These are phyloP conservation scores for Pontederia crassipes DNA, from an alignment of 176 grass and related monocot genomes.

Conservation along the genomic window DNA sequence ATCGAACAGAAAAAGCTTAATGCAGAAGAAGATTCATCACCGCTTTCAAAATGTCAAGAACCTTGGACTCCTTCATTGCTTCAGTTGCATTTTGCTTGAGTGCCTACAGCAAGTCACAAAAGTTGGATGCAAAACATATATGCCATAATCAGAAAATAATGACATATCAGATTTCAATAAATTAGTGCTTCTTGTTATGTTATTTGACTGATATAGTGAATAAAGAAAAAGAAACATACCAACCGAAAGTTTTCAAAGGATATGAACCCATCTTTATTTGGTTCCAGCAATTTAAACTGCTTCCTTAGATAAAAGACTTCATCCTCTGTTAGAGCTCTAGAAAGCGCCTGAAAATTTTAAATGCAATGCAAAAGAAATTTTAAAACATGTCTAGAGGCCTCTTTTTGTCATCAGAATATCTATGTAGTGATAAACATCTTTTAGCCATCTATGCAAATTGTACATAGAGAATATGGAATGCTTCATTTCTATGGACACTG, in stretches of 20 bases:
- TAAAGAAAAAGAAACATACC: slow-evolving; percentile 38
- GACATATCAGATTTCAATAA: neutral
- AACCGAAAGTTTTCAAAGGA: slow-evolving; percentile 65
- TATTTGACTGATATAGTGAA: slow-evolving; percentile 8
- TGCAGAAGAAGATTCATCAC: neutral
- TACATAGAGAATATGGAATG: no score
- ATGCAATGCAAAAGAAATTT: no score
- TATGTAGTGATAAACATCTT: no score
- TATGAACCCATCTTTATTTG: slow-evolving; percentile 68
- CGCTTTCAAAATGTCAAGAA: slow-evolving; percentile 15
- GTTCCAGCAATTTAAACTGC: slow-evolving; percentile 80
- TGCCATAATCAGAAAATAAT: neutral
- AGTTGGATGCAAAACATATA: neutral
- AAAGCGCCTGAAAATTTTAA: slow-evolving; percentile 52
- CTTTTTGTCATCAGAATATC: no score
- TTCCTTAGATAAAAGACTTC: slow-evolving; percentile 66
- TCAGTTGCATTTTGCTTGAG: slow-evolving; percentile 9
- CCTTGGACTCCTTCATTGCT: slow-evolving; percentile 18
- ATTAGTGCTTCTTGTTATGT: slow-evolving; percentile 17
- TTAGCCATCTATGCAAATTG: no score
- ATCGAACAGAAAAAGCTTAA: neutral
- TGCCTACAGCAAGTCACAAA: slow-evolving; percentile 10
- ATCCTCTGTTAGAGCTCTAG: slow-evolving; percentile 76
- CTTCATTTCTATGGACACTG: no score
- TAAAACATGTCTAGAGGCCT: no score